These are phyloP conservation scores for Trypanosoma vivax DNA, from an alignment of 208 protist species.

Conservation along the genomic window DNA sequence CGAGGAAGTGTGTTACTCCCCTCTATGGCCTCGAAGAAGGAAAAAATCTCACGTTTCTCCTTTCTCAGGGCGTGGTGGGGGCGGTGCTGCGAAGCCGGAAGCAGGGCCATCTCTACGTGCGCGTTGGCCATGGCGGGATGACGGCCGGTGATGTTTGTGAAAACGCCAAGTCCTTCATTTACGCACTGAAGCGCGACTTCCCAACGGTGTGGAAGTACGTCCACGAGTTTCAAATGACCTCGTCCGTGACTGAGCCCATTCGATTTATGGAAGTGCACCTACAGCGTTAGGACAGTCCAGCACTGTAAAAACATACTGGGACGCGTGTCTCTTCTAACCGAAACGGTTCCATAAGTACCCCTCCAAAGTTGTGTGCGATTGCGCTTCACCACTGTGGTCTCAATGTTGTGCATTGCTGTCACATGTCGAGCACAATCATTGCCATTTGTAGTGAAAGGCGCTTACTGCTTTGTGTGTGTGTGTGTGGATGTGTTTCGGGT, in stretches of 20 bases:
- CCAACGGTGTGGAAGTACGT: slow-evolving; percentile 77
- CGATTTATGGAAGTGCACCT: slow-evolving; percentile 86
- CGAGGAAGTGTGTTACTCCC: slow-evolving; percentile 37
- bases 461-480: no score
- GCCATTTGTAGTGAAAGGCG: no score
- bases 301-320: neutral
- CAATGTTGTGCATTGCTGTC: no score
- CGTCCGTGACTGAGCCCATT: slow-evolving; percentile 68
- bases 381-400: no score
- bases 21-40: slow-evolving; percentile 53
- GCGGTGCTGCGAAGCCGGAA: slow-evolving; percentile 25
- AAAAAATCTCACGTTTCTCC: slow-evolving; percentile 45
- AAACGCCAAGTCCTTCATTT: slow-evolving; percentile 76
- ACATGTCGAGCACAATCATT: no score
- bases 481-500: no score
- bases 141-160: slow-evolving; percentile 78
- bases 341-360: neutral
- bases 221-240: slow-evolving; percentile 71
- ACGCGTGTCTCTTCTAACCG: neutral
- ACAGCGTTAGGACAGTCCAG: slow-evolving; percentile 17
- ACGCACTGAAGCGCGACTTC: slow-evolving; percentile 67
- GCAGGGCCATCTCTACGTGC: slow-evolving; percentile 52
- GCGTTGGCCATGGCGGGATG: slow-evolving; percentile 81
- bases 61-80: slow-evolving; percentile 54
- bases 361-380: no score